Evolutionary conservation across 2,329 filamentous ascomycete species (phyloP).

Genomic region (Cryphonectria japonica): DNA sequence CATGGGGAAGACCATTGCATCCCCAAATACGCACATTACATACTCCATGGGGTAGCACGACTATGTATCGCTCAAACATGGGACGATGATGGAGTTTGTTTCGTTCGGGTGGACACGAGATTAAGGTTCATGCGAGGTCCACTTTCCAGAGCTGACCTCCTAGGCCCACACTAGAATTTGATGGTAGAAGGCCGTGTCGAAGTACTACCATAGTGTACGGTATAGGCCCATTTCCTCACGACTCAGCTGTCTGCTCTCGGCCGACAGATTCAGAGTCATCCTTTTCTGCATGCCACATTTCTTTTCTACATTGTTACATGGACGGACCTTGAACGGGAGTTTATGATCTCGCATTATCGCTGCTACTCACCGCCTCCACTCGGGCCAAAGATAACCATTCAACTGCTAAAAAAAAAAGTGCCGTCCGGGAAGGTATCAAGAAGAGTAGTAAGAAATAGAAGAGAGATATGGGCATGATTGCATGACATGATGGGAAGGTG

Average conservation of each 20-base stretch:
- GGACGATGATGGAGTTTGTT: constrained; percentile 6
- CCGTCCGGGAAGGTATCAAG: background rate
- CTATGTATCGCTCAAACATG: background rate
- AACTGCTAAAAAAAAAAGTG: background rate
- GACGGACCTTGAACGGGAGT: background rate
- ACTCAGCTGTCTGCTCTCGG: background rate
- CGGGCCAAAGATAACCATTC: background rate
- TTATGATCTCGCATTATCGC: background rate
- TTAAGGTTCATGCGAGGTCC: background rate
- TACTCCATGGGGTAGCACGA: background rate
- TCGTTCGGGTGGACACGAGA: background rate
- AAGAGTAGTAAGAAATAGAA: too few relatives aligned
- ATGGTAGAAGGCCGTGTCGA: background rate
- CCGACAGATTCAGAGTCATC: background rate
- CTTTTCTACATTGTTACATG: background rate
- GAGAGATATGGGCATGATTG: background rate
- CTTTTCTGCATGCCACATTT: background rate
- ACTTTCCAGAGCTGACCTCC: background rate
- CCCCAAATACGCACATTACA: background rate
- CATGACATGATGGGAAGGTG: background rate
- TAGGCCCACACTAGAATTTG: background rate
- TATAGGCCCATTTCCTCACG: background rate
- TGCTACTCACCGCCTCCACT: constrained; percentile 9
- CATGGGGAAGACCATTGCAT: background rate
- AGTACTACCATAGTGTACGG: too few relatives aligned